Conservation (phyloP, 108 stramenopile genomes). For the Bacterosira constricta region DNA sequence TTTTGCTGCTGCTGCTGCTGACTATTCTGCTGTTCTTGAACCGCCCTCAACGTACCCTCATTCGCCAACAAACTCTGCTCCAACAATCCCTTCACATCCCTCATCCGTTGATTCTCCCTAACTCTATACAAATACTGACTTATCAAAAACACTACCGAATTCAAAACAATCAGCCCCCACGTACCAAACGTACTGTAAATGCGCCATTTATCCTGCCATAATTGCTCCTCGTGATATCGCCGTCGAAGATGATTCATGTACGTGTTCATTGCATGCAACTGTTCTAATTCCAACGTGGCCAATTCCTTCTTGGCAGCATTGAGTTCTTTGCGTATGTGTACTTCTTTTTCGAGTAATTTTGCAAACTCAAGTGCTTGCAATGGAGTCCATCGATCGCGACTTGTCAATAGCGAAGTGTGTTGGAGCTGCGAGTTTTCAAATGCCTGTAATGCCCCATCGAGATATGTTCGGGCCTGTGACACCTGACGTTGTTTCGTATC, state of each 20-base stretch:
- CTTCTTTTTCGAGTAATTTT: constrained; percentile 44
- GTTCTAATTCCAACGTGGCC: constrained; percentile 28
- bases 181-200: constrained; percentile 62
- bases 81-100: constrained; percentile 16
- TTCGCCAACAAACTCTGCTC: constrained; percentile 5
- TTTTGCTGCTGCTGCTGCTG: neutral
- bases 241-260: constrained; percentile 64
- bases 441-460: constrained; percentile 34
- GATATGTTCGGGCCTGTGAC: constrained; percentile 24
- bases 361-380: constrained; percentile 60
- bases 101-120: constrained; percentile 34
- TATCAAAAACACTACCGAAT: constrained; percentile 57
- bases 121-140: constrained; percentile 47
- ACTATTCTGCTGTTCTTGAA: neutral
- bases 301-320: constrained; percentile 40
- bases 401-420: constrained; percentile 47
- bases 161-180: constrained; percentile 62
- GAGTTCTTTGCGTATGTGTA: constrained; percentile 37
- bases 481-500: constrained; percentile 47
- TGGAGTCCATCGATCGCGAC: constrained; percentile 59
- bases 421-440: constrained; percentile 46
- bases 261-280: constrained; percentile 27
- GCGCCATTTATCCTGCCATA: constrained; percentile 76
- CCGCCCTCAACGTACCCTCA: neutral
- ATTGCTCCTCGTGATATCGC: constrained; percentile 75